Evolutionary conservation across 768 basidiomycete genomes (phyloP).

Genomic region (Phylloporus sp.): DNA sequence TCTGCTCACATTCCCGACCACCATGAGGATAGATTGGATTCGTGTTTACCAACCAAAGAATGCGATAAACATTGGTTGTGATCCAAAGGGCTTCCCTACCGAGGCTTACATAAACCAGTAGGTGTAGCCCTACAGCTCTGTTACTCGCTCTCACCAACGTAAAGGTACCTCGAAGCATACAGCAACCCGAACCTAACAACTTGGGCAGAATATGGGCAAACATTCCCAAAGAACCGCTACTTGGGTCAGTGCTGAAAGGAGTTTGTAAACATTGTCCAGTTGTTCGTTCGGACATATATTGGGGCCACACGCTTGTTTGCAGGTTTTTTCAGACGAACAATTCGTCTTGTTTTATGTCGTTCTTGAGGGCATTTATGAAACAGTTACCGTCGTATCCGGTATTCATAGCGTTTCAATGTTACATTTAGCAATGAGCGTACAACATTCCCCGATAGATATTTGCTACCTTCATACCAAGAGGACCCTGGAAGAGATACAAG

Average conservation of each 20-base stretch:
- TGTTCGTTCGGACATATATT: constrained; percentile 7
- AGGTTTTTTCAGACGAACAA: constrained; percentile 11
- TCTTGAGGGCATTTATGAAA: constrained; percentile 9
- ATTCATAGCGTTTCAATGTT: constrained; percentile 5
- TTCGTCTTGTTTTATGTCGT: constrained; percentile 17
- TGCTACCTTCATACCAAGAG: constrained; percentile 19
- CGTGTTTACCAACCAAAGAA: constrained; percentile 81
- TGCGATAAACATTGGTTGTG: constrained; percentile 76
- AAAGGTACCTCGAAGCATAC: constrained; percentile 63
- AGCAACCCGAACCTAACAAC: constrained; percentile 77
- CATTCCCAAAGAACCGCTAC: constrained; percentile 64
- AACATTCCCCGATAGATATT: constrained; percentile 26
- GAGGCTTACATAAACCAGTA: constrained; percentile 72
- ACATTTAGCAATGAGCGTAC: constrained; percentile 23
- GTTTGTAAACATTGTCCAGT: constrained; percentile 2
- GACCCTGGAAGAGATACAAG: constrained; percentile 12
- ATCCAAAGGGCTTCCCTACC: constrained; percentile 76
- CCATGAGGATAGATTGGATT: constrained; percentile 80
- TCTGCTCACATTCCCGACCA: constrained; percentile 65
- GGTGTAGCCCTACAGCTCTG: constrained; percentile 14
- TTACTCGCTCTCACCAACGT: constrained; percentile 2
- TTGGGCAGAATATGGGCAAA: constrained; percentile 59
- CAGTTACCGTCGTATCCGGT: background rate
- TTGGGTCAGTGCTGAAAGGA: constrained; percentile 50
- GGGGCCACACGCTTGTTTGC: constrained; percentile 8